Evolutionary conservation across 2,329 filamentous ascomycete species (phyloP).

Genomic region (Talaromyces marneffei): DNA sequence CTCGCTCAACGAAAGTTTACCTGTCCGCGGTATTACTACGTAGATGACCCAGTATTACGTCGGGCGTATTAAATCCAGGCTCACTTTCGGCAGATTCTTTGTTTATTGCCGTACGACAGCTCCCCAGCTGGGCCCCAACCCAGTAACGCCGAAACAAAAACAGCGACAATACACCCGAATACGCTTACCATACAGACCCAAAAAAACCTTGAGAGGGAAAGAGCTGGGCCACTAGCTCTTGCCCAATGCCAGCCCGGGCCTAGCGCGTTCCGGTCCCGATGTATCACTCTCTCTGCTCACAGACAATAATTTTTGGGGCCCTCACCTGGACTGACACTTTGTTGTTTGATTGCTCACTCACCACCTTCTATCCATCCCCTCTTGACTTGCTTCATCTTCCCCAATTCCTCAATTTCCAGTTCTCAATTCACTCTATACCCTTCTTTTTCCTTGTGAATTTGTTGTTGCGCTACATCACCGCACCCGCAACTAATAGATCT

Average conservation of each 20-base stretch:
- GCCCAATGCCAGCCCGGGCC: neutral
- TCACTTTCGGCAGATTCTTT: neutral
- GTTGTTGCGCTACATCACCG: neutral
- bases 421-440: neutral
- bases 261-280: slow-evolving; percentile 1
- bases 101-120: neutral
- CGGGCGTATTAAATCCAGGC: neutral
- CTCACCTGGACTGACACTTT: slow-evolving; percentile 2
- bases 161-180: neutral
- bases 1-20: slow-evolving; percentile 6
- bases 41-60: neutral
- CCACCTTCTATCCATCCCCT: neutral
- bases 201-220: neutral
- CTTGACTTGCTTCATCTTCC: neutral
- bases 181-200: neutral
- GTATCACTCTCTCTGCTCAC: neutral
- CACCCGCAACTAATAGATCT: neutral
- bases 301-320: slow-evolving; percentile 3
- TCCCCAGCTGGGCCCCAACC: neutral
- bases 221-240: neutral
- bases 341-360: neutral
- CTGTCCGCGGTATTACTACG: neutral
- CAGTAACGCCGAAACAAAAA: neutral
- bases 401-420: neutral
- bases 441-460: neutral